phyloP scores from a whole-genome alignment of 768 basidiomycete species.

The Arthromyces matolae region DNA sequence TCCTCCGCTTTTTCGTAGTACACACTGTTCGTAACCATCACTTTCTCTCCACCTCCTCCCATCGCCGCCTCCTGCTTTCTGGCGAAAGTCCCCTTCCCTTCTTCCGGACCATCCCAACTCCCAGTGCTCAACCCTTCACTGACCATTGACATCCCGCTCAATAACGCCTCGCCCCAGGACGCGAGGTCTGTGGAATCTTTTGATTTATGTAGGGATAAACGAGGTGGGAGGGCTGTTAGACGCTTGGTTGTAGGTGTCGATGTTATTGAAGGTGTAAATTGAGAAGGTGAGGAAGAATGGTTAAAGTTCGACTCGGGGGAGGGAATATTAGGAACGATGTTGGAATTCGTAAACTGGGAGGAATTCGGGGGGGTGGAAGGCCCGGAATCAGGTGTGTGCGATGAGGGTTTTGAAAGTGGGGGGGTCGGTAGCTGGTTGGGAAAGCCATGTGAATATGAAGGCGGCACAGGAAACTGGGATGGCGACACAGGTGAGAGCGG shows the following conservation, averaged over 20 bases:
- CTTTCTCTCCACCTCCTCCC: not conserved
- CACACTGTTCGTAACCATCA: constrained; percentile 10
- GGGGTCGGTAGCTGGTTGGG: too few relatives aligned
- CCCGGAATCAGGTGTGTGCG: too few relatives aligned
- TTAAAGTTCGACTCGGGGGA: not conserved
- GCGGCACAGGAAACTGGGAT: too few relatives aligned
- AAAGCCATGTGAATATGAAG: too few relatives aligned
- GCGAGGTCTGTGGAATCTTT: constrained; percentile 43
- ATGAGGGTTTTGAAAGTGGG: too few relatives aligned
- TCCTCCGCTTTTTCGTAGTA: constrained; percentile 12
- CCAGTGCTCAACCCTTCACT: not conserved
- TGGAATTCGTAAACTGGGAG: not conserved
- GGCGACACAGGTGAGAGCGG: too few relatives aligned
- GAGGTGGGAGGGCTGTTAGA: constrained; percentile 40
- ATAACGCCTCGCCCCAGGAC: constrained; percentile 51
- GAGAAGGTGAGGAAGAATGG: not conserved
- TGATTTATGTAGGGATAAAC: constrained; percentile 49
- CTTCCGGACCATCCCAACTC: not conserved
- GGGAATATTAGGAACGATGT: not conserved
- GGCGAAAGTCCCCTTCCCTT: not conserved
- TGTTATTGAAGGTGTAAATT: constrained; percentile 2
- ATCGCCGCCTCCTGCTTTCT: constrained; percentile 9
- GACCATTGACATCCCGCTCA: constrained; percentile 45
- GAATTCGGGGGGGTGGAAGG: too few relatives aligned
- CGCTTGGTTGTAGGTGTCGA: constrained; percentile 18